Conservation (phyloP, 768 basidiomycete genomes). For the Megacollybia marginata region DNA sequence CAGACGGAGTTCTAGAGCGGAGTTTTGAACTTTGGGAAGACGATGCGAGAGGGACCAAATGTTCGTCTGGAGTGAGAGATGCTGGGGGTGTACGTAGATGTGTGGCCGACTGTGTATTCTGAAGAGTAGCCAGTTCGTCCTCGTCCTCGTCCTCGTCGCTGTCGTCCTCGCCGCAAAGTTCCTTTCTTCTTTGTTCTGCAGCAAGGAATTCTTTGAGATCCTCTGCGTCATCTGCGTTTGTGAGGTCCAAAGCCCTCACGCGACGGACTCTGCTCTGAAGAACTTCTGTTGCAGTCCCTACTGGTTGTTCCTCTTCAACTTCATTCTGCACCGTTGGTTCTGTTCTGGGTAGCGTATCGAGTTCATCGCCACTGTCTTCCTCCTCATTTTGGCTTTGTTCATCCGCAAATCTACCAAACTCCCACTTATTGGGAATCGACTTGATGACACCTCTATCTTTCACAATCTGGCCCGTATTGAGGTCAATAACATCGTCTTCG, state of each 20-base stretch:
- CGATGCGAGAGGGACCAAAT: conserved; percentile 9
- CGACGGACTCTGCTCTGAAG: neutral
- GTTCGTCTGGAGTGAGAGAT: conserved; percentile 7
- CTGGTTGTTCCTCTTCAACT: conserved; percentile 22
- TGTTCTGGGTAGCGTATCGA: conserved; percentile 38
- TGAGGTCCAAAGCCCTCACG: conserved; percentile 3
- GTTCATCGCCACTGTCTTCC: conserved; percentile 43
- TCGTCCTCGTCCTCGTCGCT: conserved; percentile 26
- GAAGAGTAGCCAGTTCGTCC: conserved; percentile 2
- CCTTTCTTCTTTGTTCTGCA: conserved; percentile 48
- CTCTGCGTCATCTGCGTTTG: conserved; percentile 45
- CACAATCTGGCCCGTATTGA: conserved; percentile 51
- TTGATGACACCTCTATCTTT: conserved; percentile 67
- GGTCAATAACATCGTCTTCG: conserved; percentile 75
- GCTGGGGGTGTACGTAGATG: conserved; percentile 33
- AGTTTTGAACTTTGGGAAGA: neutral
- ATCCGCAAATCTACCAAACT: conserved; percentile 47
- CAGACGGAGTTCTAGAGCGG: neutral
- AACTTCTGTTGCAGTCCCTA: conserved; percentile 10
- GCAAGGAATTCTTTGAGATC: conserved; percentile 64
- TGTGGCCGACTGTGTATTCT: conserved; percentile 12
- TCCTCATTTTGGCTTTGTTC: conserved; percentile 26
- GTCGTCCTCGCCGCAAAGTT: conserved; percentile 37
- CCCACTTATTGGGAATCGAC: conserved; percentile 27
- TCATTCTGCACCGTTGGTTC: conserved; percentile 33